Base-by-base conservation (phyloP, 768 basidiomycete genomes). In the Cystobasidiopsis lactophilus region DNA sequence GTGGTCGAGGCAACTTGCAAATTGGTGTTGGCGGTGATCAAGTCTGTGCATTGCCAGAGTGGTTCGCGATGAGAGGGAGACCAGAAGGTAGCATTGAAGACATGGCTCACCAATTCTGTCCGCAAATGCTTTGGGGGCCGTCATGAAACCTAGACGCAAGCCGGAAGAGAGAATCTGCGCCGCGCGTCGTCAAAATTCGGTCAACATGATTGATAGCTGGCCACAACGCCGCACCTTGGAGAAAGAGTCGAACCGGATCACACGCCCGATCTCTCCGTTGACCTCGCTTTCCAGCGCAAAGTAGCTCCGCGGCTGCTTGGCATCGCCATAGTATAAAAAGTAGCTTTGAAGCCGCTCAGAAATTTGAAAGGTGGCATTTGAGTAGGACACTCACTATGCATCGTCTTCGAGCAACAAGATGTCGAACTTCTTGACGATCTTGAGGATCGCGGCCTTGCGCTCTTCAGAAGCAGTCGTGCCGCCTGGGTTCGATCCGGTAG, bases 161-260 rank as follows among this genome's bases (percentile, higher is more conserved):
- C 83, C 29, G 47, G 60, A 57, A 31, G 53, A 54, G 3, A 57
- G 41, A 33, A 51, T 40, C 33, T 35, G 16, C 16, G 7, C 16
- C 33, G 33, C n/a, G 39, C 33, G 57, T 50, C 29, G 64, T 45
- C 27, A 64, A 54, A 59, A 65, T 52, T 53, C 69, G 68, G 19
- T 66, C 66, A 40, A 64, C 64, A 18, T 69, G 71, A 40, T 7
- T n/a, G n/a, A n/a, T n/a, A n/a, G n/a, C n/a, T n/a, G n/a, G n/a
- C n/a, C n/a, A n/a, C n/a, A 7, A 35, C 16, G 33, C 7, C 33
- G 7, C 33, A 89, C 70, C 69, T 93, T 93, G 51, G 81, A 85
- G 51, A 91, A 71, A 62, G 82, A 85, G 64, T 93, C 88, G 64
- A 91, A 85, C 38, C 88, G 76, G 19, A 91, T 60, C 37, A 91